Evolutionary conservation across 495 filamentous ascomycete species (phyloP).

Genomic region (Bryoglossum gracile): DNA sequence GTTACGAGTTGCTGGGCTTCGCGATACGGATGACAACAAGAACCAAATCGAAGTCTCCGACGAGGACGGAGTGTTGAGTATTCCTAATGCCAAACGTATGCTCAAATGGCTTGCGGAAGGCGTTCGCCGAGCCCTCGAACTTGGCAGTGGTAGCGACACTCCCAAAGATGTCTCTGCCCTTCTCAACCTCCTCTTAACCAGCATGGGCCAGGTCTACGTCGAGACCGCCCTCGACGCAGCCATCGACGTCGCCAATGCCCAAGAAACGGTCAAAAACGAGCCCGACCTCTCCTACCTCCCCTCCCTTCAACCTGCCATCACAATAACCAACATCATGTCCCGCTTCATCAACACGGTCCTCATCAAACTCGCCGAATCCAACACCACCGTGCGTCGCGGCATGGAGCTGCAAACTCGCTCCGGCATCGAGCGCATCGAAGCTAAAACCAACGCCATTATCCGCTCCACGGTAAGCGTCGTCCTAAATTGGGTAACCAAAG

Average conservation of each 20-base stretch:
- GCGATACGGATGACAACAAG: constrained; percentile 41
- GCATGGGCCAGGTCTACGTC: constrained; percentile 90
- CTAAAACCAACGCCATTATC: constrained; percentile 80
- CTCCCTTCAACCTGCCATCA: constrained; percentile 71
- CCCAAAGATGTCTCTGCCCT: constrained; percentile 91
- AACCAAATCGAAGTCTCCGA: constrained; percentile 85
- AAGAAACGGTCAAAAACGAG: constrained; percentile 71
- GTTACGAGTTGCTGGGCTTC: constrained; percentile 69
- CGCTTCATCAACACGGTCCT: constrained; percentile 84
- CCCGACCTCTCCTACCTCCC: constrained; percentile 83
- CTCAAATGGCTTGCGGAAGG: constrained; percentile 96
- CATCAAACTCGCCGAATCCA: constrained; percentile 79
- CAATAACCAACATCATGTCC: constrained; percentile 85
- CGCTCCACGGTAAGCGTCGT: constrained; percentile 80
- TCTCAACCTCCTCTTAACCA: constrained; percentile 72
- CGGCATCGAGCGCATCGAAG: constrained; percentile 71
- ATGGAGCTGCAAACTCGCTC: constrained; percentile 80
- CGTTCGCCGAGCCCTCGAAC: constrained; percentile 84
- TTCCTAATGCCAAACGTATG: constrained; percentile 90
- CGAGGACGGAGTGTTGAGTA: constrained; percentile 73
- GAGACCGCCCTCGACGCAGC: constrained; percentile 90
- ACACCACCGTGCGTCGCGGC: constrained; percentile 78
- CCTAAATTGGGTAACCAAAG: constrained; percentile 66
- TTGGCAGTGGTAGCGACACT: constrained; percentile 78
- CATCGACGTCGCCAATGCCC: constrained; percentile 62